Evolutionary conservation across 1,139 yeast species (phyloP), one percentile per base, ranked within the genome.

Genomic region (Blastobotrys malaysiensis): DNA sequence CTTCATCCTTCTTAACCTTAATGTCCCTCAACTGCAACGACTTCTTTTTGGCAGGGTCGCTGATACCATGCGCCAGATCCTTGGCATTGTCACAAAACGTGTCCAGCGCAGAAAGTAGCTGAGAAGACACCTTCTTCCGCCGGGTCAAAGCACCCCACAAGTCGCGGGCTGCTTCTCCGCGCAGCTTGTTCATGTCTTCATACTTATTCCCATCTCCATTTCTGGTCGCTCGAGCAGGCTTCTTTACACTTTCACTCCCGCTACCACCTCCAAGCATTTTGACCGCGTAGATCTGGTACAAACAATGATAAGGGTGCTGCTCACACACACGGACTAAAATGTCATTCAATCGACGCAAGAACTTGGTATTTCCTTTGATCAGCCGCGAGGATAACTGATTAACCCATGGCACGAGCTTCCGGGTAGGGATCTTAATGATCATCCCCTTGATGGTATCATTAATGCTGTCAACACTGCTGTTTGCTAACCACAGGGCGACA

Each of bases 401-500:
- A 48, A 85, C 76, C 96, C 97, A 90, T 0, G 89, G 81, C 3
- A 88, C 75, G 54, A 89, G 79, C 61, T 83, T 83, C 63, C 75
- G 73, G 19, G 79, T 74, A 0, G 95, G 86, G 27, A 88, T 71
- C 2, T 79, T 67, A 16, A 75, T 71, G 0, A 68, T 58, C n/a
- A 63, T 57, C 19, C 55, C 51, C 18, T 55, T 56, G 5, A 69
- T 62, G 3, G 58, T 60, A 5, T 49, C 52, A 46, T 69, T 71
- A 13, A 71, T 63, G 3, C 79, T 68, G 1, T 71, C 77, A 49
- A 76, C 74, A 5, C 67, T 67, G 2, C 82, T 75, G 61, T 79
- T 78, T 56, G 86, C 88, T 46, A 93, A 75, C 96, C 97, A 91
- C n/a, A 91, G 69, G 0, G 95, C 86, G 66, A 91, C 84, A 58